These are phyloP conservation scores for Eimeria zaria DNA, from an alignment of 169 alveolate species.

Conservation along the genomic window DNA sequence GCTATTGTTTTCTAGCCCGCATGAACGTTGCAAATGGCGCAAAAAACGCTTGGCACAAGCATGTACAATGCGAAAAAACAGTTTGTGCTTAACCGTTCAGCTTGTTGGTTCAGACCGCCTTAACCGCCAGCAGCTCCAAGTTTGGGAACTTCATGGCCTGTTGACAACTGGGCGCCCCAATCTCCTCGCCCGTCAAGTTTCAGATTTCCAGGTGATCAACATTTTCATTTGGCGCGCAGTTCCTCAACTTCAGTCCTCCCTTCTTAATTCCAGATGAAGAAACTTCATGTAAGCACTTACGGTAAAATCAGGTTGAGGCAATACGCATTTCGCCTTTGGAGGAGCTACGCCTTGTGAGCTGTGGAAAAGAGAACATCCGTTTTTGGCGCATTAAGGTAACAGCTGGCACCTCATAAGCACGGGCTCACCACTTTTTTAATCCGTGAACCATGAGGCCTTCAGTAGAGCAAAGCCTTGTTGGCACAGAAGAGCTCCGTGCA, in stretches of 20 bases:
- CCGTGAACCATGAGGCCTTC: neutral
- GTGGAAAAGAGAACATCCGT: constrained; percentile 97
- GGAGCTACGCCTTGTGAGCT: constrained; percentile 91
- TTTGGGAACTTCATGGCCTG: constrained; percentile 91
- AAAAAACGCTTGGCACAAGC: neutral
- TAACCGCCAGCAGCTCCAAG: constrained; percentile 91
- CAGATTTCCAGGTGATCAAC: constrained; percentile 87
- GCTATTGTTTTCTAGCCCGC: neutral
- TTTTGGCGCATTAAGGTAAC: constrained; percentile 95
- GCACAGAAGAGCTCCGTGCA: neutral
- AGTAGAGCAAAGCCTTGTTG: neutral
- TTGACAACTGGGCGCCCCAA: constrained; percentile 60
- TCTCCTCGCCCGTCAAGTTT: constrained; percentile 91
- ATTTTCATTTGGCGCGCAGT: neutral
- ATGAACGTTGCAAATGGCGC: neutral
- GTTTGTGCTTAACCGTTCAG: constrained; percentile 47
- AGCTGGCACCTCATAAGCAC: neutral
- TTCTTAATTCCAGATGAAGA: neutral
- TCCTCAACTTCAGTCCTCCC: too few species aligned
- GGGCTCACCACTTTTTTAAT: neutral
- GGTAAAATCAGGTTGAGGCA: constrained; percentile 86
- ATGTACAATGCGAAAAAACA: neutral
- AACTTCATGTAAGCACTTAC: neutral
- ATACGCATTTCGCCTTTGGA: constrained; percentile 95
- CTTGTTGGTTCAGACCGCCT: constrained; percentile 93